These are phyloP conservation scores for Pyrenochaeta sp. DNA, from an alignment of 2,329 filamentous ascomycete genomes.

Conservation along the genomic window DNA sequence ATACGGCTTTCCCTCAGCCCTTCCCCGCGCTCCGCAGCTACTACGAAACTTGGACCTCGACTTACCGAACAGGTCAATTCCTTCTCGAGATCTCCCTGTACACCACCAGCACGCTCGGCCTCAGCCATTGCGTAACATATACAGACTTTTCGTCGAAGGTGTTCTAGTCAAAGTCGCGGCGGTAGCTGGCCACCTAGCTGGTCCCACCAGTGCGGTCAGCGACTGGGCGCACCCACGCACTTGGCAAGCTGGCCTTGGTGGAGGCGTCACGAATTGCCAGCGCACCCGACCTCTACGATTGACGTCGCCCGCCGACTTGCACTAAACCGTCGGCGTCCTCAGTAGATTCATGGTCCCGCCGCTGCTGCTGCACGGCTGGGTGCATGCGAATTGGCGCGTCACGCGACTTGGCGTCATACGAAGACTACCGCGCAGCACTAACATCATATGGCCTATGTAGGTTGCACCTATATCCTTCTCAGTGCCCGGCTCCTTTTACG, in stretches of 20 bases:
- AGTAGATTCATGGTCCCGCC: background rate
- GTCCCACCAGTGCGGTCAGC: conserved; percentile 23
- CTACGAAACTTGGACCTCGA: conserved; percentile 36
- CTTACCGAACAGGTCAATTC: conserved; percentile 95
- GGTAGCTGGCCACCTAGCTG: conserved; percentile 20
- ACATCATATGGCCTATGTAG: too few species aligned
- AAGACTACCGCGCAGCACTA: background rate
- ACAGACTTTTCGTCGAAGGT: conserved; percentile 7
- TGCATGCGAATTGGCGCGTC: conserved; percentile 12
- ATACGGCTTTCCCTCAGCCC: conserved; percentile 3
- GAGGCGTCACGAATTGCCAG: conserved; percentile 22
- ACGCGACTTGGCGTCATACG: conserved; percentile 21
- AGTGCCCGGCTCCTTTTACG: too few species aligned
- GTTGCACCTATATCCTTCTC: too few species aligned
- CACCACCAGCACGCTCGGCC: conserved; percentile 48
- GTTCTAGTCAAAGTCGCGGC: conserved; percentile 1
- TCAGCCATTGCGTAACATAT: conserved; percentile 41
- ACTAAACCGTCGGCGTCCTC: background rate
- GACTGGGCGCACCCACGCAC: conserved; percentile 19
- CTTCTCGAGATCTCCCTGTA: conserved; percentile 78
- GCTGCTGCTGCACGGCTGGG: conserved; percentile 1
- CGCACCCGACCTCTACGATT: conserved; percentile 11
- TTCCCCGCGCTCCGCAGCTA: conserved; percentile 18
- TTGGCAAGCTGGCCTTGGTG: conserved; percentile 17
- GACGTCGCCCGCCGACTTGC: conserved; percentile 1